phyloP scores from a whole-genome alignment of 2,329 filamentous ascomycete species.

The Kalaharituber pfeilii region DNA sequence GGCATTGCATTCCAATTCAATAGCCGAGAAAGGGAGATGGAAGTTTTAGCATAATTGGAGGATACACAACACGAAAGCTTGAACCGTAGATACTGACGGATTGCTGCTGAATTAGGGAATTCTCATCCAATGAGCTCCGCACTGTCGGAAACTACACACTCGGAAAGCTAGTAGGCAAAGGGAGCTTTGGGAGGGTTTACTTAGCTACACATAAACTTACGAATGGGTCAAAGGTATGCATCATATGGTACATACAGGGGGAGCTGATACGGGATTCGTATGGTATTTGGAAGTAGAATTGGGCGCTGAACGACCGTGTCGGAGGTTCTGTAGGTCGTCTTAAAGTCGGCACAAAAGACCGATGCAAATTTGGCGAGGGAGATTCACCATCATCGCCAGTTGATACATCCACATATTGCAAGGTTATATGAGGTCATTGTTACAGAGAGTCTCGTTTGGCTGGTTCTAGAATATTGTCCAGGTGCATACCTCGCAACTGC shows the following conservation, averaged over 20 bases:
- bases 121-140: conserved; percentile 75
- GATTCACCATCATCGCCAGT: conserved; percentile 96
- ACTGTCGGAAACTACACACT: conserved; percentile 90
- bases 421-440: conserved; percentile 96
- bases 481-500: conserved; percentile 49
- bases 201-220: conserved; percentile 91
- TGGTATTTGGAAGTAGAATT: background rate
- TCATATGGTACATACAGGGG: too few species aligned
- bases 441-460: conserved; percentile 85
- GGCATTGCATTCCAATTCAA: too few species aligned
- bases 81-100: background rate
- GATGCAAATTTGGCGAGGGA: conserved; percentile 91
- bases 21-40: background rate
- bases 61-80: conserved; percentile 2
- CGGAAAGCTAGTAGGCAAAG: conserved; percentile 84
- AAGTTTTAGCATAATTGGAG: background rate
- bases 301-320: conserved; percentile 6
- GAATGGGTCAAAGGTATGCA: conserved; percentile 76
- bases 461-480: conserved; percentile 90
- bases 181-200: conserved; percentile 97
- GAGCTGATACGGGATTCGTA: background rate
- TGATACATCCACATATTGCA: conserved; percentile 92
- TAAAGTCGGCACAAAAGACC: conserved; percentile 93
- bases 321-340: conserved; percentile 52
- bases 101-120: conserved; percentile 47